Percentiles rank a stretch among this genome's conserved stretches.
Conservation (phyloP, 176 grass and related monocot species). For the Bothriochloa decipiens region DNA sequence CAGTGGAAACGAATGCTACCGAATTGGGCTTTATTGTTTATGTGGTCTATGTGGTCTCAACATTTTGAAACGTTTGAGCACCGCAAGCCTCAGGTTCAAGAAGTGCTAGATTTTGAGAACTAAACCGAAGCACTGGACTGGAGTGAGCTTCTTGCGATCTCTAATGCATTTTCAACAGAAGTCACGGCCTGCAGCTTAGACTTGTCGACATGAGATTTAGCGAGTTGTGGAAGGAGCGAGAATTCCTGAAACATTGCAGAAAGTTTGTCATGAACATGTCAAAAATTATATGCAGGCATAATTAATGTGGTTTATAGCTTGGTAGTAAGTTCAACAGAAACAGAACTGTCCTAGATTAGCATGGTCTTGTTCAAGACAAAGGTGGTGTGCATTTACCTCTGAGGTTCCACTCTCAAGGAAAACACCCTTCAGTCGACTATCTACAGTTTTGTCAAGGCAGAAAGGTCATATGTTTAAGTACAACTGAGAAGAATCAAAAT, state of each 20-base stretch:
- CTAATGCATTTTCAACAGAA: constrained; percentile 79
- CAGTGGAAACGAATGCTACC: neutral
- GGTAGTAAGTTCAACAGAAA: constrained; percentile 11
- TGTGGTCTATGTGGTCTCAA: neutral
- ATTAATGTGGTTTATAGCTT: constrained; percentile 5
- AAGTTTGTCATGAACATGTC: constrained; percentile 8
- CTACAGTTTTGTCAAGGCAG: constrained; percentile 46
- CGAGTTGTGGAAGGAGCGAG: constrained; percentile 66
- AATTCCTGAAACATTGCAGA: constrained; percentile 78
- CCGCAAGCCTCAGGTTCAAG: constrained; percentile 3
- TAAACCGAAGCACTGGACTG: neutral
- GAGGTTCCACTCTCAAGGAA: constrained; percentile 95
- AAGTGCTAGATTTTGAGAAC: constrained; percentile 6
- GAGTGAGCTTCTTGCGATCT: constrained; percentile 64
- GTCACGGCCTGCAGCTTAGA: constrained; percentile 67
- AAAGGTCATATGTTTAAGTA: constrained; percentile 3
- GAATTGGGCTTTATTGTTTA: constrained; percentile 23
- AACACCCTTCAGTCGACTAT: constrained; percentile 86
- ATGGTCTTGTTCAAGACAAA: neutral
- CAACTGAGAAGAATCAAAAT: constrained; percentile 29
- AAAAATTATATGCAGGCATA: neutral
- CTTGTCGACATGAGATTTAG: constrained; percentile 71
- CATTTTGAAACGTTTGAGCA: constrained; percentile 9
- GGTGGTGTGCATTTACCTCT: constrained; percentile 59
- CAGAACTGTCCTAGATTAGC: neutral